phyloP scores from a whole-genome alignment of 441 rosid species.

The Jatropha multifida region DNA sequence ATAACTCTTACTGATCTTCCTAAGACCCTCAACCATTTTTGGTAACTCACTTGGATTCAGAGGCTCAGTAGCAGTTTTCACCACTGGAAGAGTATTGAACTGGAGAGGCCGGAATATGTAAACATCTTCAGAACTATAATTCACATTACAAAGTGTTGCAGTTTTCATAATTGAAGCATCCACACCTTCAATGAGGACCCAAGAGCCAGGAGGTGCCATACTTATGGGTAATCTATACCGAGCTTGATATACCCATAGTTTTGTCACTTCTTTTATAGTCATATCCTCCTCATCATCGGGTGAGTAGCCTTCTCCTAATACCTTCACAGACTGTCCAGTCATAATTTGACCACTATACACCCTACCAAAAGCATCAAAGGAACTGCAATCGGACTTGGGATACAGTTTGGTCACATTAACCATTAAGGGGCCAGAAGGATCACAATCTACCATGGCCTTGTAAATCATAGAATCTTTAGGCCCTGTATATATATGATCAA shows the following conservation, averaged over 20 bases:
- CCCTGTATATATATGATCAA: conserved; percentile 79
- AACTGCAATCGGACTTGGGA: conserved; percentile 96
- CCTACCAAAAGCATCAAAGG: conserved; percentile 96
- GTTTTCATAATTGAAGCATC: conserved; percentile 98
- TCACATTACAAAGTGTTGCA: conserved; percentile 80
- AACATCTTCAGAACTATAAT: conserved; percentile 69
- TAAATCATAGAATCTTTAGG: conserved; percentile 68
- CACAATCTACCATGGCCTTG: conserved; percentile 83
- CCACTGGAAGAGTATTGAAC: conserved; percentile 94
- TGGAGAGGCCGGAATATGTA: conserved; percentile 87
- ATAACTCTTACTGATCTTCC: conserved; percentile 98
- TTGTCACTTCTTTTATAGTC: conserved; percentile 94
- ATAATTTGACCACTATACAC: conserved; percentile 85
- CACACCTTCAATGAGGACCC: conserved; percentile 97
- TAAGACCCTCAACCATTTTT: conserved; percentile 98
- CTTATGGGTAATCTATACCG: conserved; percentile 90
- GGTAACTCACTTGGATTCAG: conserved; percentile 98
- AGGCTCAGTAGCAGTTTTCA: conserved; percentile 98
- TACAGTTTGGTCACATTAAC: conserved; percentile 93
- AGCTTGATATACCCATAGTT: conserved; percentile 94
- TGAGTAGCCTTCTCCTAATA: conserved; percentile 94
- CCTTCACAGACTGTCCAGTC: conserved; percentile 91
- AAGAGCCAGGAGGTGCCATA: conserved; percentile 96
- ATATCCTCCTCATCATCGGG: conserved; percentile 98
- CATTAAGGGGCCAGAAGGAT: conserved; percentile 89